Conservation (phyloP, 1,284 basidiomycete genomes). For the Earliella scabrosa region DNA sequence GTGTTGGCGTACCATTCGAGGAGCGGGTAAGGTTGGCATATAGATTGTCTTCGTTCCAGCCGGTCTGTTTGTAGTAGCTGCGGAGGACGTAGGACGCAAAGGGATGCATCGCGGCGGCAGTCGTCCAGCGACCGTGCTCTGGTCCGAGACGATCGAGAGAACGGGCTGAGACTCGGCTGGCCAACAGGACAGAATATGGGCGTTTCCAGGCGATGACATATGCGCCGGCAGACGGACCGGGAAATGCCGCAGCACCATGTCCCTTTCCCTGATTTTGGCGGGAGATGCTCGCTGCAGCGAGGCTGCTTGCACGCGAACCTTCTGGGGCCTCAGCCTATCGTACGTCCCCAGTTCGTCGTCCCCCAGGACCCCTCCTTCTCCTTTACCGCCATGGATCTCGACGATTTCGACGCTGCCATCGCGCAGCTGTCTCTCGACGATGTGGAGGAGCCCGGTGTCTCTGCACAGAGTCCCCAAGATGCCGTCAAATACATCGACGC, state of each 20-base stretch:
- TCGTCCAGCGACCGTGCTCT: constrained; percentile 25
- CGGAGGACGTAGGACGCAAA: constrained; percentile 89
- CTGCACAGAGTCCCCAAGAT: constrained; percentile 8
- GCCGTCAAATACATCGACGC: constrained; percentile 32
- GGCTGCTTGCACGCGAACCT: background rate
- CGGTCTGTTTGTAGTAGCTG: constrained; percentile 88
- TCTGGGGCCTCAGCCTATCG: background rate
- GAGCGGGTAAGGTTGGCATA: constrained; percentile 91
- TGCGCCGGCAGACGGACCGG: constrained; percentile 4
- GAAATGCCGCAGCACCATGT: constrained; percentile 9
- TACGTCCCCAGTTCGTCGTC: background rate
- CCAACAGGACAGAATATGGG: background rate
- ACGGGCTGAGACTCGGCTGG: constrained; percentile 1
- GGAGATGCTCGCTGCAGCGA: background rate
- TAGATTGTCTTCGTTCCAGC: constrained; percentile 96
- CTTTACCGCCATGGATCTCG: constrained; percentile 35
- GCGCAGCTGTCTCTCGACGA: constrained; percentile 10
- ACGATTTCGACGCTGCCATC: constrained; percentile 32
- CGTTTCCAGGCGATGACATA: background rate
- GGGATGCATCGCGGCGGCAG: constrained; percentile 62
- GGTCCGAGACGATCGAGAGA: too few species aligned
- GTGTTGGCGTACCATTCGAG: constrained; percentile 70
- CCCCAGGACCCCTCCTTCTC: background rate
- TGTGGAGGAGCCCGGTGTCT: background rate
- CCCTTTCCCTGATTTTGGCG: background rate